Base-by-base conservation (phyloP, 257 asterid species). In the Nicotiana tomentosiformis region DNA sequence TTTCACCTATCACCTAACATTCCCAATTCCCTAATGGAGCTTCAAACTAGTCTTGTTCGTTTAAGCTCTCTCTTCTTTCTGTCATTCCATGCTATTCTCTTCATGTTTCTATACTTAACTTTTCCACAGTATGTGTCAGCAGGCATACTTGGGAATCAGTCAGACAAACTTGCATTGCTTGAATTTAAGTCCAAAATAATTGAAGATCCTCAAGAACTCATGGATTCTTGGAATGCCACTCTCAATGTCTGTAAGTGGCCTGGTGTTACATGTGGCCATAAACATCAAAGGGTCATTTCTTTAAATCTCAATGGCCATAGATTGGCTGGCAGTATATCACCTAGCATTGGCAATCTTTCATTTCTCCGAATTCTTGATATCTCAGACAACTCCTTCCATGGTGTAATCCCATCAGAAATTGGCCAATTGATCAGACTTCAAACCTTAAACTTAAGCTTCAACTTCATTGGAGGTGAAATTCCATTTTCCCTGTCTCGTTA, bases 161-260 rank as follows among this genome's bases (percentile, higher is more conserved):
- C 88, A 5, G 91, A 89, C 67, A 70, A 81, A 77, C 84, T 81
- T 43, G 88, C 92, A 55, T 77, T 91, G 81, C 89, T 90, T 35
- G 86, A 87, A 12, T 86, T 91, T 86, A 90, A 89, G 83, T 86
- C 89, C 29, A 76, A 65, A 78, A 84, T 91, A 83, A 84, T 49
- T 26, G 87, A 86, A 29, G 93, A 91, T 78, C 95, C 91, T 17
- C 82, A 46, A 14, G 86, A 86, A 61, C 79, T 84, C 61, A 32
- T 85, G 51, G 81, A 16, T 80, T 84, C 87, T 18, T 90, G 91
- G 94, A 88, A 90, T 39, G 67, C 77, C 10, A 74, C 85, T 17
- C 66, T 62, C 43, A 85, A 81, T 77, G 84, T 89, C 64, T 88
- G 91, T 87, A 67, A 74, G 57, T 90, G 95, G 95, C 84, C 70